Base-by-base conservation (phyloP, 768 basidiomycete genomes). In the Trametes villosa region DNA sequence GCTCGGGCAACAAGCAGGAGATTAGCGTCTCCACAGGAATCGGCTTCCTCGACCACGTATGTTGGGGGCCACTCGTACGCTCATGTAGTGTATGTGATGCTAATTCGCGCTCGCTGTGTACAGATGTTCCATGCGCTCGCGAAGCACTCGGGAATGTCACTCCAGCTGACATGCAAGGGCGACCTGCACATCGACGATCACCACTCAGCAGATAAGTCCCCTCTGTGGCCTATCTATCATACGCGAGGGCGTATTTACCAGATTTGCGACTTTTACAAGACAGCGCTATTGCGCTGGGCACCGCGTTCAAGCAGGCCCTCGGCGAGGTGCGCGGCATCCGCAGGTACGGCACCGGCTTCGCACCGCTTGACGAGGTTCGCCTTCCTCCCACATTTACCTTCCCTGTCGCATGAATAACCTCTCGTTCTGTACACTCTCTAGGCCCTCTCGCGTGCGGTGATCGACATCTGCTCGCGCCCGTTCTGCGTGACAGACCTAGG, bases 181-280 rank as follows among this genome's bases (percentile, higher is more conserved):
- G 97, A 99, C 74, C 81, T 98, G 9, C 92, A 89, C 85, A 97
- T 98, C 60, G 97, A 99, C 76, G 97, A 99, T 77, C 97, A 98
- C 70, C 97, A 99, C 76, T 94, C 96, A 47, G 94, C 96, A 83
- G 97, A 99, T 91, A 86, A 87, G 89, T 87, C 49, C 20, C 50
- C n/a, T 42, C 34, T 38, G 18, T n/a, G n/a, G 64, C 51, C 55
- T 49, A 22, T 61, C n/a, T n/a, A n/a, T n/a, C n/a, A n/a, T n/a
- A n/a, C n/a, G n/a, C 34, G 61, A 26, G 20, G 26, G 22, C 33
- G 36, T 17, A 42, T 62, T 67, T 49, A 62, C 52, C 49, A 3
- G n/a, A n/a, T 29, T 31, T 53, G n/a, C n/a, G 57, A 64, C 33
- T 75, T 71, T 68, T 72, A 94, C 92, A 94, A 84, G 92, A 94